Conservation (phyloP, 371 early-diverging fungal species). For the Capillidium heterosporum region DNA sequence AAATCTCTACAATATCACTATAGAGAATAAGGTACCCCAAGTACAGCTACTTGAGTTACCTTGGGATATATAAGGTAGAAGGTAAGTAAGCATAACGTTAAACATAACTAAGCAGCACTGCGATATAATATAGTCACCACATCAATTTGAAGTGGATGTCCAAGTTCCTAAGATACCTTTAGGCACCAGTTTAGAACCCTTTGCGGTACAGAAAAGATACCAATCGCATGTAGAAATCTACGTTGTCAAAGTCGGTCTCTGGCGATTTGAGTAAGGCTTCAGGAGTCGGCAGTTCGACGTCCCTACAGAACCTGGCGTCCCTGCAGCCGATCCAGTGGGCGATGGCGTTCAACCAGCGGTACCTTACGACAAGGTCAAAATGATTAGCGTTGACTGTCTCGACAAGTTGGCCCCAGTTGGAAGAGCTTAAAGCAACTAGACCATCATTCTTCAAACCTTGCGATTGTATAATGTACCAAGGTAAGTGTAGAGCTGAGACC, state of each 20-base stretch:
- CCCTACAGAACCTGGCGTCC: neutral
- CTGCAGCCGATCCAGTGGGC: neutral
- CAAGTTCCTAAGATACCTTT: too few species aligned
- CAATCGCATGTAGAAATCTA: neutral
- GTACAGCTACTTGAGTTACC: too few species aligned
- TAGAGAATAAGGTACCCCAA: too few species aligned
- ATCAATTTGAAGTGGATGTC: too few species aligned
- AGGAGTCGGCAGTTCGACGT: neutral
- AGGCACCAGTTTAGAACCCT: neutral
- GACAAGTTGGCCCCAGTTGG: conserved; percentile 72
- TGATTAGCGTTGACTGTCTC: conserved; percentile 66
- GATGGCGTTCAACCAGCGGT: conserved; percentile 13
- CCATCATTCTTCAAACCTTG: conserved; percentile 83
- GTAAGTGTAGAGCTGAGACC: conserved; percentile 11
- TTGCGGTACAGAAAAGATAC: neutral
- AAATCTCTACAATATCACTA: too few species aligned
- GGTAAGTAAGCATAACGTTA: too few species aligned
- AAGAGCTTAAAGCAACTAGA: conserved; percentile 53
- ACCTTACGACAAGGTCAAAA: conserved; percentile 55
- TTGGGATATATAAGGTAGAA: too few species aligned
- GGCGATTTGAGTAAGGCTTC: neutral
- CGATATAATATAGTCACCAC: too few species aligned
- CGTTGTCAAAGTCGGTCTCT: conserved; percentile 2
- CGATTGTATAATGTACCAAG: conserved; percentile 30
- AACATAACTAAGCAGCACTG: too few species aligned